Evolutionary conservation across 495 filamentous ascomycete genomes (phyloP).

Genomic region (Elasticomyces elasticus): DNA sequence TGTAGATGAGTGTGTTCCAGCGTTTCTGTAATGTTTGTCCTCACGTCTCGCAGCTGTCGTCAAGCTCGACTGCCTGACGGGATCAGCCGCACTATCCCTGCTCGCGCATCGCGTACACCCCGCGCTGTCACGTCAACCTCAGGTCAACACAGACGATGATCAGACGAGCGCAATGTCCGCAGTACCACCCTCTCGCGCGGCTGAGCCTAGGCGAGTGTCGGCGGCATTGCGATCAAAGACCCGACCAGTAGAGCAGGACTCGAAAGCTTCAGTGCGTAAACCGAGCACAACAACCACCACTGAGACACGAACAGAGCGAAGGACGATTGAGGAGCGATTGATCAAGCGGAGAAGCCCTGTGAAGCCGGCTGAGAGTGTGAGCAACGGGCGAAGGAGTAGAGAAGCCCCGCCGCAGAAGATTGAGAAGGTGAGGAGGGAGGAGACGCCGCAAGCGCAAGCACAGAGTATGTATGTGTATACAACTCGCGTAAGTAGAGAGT

Average conservation of each 20-base stretch:
- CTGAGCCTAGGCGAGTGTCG: constrained; percentile 15
- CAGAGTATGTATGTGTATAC: constrained; percentile 10
- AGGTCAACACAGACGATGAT: background rate
- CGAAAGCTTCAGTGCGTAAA: constrained; percentile 11
- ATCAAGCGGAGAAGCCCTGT: constrained; percentile 11
- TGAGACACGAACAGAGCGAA: constrained; percentile 11
- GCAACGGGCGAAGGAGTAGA: constrained; percentile 6
- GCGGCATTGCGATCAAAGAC: constrained; percentile 12
- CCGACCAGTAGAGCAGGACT: constrained; percentile 9
- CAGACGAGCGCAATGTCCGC: constrained; percentile 3
- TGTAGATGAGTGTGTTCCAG: background rate
- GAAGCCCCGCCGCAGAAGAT: constrained; percentile 1
- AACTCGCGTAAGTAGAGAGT: constrained; percentile 11
- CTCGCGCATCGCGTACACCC: constrained; percentile 1
- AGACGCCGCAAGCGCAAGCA: background rate
- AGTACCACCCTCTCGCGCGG: constrained; percentile 8
- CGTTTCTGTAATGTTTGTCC: background rate
- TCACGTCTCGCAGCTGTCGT: constrained; percentile 11
- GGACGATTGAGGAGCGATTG: constrained; percentile 7
- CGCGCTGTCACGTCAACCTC: background rate
- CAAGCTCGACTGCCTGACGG: constrained; percentile 1
- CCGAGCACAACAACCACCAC: constrained; percentile 13
- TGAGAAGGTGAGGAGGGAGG: constrained; percentile 6
- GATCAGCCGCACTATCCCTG: background rate
- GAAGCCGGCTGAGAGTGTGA: constrained; percentile 4